Conservation (phyloP, 331 rosid species). For the Malus hybrid region DNA sequence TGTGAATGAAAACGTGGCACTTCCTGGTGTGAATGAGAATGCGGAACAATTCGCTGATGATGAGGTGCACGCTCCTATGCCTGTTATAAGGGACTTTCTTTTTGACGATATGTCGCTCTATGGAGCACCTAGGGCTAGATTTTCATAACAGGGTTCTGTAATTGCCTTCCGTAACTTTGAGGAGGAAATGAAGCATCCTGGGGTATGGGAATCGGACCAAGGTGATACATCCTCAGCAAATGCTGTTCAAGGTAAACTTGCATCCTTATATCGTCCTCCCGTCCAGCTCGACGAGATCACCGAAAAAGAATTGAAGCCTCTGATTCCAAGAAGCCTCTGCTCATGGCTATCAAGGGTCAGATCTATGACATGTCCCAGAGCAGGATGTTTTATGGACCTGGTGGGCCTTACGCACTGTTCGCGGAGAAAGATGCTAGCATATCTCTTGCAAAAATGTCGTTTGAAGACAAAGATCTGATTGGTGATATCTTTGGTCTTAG, state of each 20-base stretch:
- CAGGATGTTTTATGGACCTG: constrained; percentile 93
- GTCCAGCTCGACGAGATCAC: constrained; percentile 86
- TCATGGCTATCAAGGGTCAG: constrained; percentile 97
- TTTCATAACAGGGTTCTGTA: constrained; percentile 40
- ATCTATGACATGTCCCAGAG: constrained; percentile 88
- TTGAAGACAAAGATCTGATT: constrained; percentile 85
- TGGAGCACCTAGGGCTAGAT: constrained; percentile 45
- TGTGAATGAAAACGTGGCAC: no score
- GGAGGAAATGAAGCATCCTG: constrained; percentile 83
- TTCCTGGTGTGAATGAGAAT: no score
- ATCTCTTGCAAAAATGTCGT: constrained; percentile 95
- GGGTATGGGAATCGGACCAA: constrained; percentile 90
- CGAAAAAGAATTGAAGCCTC: constrained; percentile 57
- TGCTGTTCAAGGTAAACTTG: constrained; percentile 78
- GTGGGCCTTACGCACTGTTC: constrained; percentile 83
- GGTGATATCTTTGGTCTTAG: constrained; percentile 82
- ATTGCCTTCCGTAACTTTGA: constrained; percentile 77
- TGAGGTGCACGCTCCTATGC: no score
- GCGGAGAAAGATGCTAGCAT: constrained; percentile 95
- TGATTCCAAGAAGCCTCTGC: constrained; percentile 66
- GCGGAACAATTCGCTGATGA: no score
- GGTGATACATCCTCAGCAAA: constrained; percentile 68
- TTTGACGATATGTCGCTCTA: no score
- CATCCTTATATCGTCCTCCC: constrained; percentile 97
- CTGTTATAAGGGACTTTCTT: no score